Evolutionary conservation across 202 grass and related monocot genomes (phyloP), one percentile per base, ranked within the genome.

Genomic region (Brachypodium distachyon): DNA sequence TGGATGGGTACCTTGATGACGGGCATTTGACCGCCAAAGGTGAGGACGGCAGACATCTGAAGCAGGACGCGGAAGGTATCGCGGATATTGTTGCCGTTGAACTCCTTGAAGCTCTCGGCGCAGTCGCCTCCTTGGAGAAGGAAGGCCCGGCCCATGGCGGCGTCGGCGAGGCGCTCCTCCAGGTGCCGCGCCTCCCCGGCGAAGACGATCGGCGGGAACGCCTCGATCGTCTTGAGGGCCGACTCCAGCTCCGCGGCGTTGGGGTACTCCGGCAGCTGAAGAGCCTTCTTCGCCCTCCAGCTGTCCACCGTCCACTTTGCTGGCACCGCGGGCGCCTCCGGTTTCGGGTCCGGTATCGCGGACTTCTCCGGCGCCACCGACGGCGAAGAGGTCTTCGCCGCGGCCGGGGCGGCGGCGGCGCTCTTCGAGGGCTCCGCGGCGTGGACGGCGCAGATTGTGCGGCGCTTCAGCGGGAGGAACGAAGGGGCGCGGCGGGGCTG

Each of bases 21-120:
- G 13, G 90, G 90, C 86, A 92, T 67, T 38, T 92, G 85, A 63
- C 74, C 81, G 19, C 85, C 89, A 82, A 87, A 86, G 78, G 76
- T 92, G 49, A 92, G 85, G 42, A 92, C 85, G 34, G 71, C 89
- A 56, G 76, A 73, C 89, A 92, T 92, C 82, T 92, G 89, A n/a
- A 92, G 85, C 53, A 88, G 55, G 69, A 92, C 41, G 19, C 85
- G 85, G 82, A 92, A 92, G 69, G 89, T 92, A 78, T 88, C 89
- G 0, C 89, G 82, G 69, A 88, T 92, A 70, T 92, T 92, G 82
- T 83, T 80, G 69, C 74, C 86, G 82, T 83, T 88, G 75, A 88
- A 88, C 74, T 92, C 89, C 70, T 87, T 86, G 79, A 92, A 92
- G 74, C 89, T 92, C 82, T 92, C 89, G 41, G 85, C 89, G 74